Conservation (phyloP, 1,139 yeast genomes). For the Spathaspora sp. region DNA sequence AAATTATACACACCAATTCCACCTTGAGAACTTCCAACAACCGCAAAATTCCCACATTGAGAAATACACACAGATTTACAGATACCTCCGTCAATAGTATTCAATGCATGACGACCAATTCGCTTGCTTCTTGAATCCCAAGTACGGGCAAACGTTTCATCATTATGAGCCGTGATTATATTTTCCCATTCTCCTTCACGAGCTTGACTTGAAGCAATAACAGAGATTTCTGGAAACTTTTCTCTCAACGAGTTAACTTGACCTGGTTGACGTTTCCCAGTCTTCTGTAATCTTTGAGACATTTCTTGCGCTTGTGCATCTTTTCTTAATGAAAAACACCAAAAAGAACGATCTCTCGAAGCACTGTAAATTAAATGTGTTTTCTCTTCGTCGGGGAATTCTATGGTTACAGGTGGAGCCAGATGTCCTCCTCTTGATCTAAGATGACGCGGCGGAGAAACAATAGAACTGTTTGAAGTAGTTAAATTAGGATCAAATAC, state of each 20-base stretch:
- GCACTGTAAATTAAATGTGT: constrained; percentile 87
- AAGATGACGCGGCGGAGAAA: constrained; percentile 87
- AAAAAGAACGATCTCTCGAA: constrained; percentile 80
- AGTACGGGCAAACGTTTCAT: constrained; percentile 80
- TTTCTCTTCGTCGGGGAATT: constrained; percentile 73
- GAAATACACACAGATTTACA: constrained; percentile 82
- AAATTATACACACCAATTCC: constrained; percentile 86
- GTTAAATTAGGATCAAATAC: constrained; percentile 92
- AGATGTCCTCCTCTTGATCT: constrained; percentile 97
- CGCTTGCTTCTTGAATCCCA: constrained; percentile 87
- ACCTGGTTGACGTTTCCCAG: constrained; percentile 62
- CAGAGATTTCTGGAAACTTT: constrained; percentile 75
- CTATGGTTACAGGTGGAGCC: constrained; percentile 78
- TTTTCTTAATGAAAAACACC: constrained; percentile 90
- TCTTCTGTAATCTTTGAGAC: constrained; percentile 70
- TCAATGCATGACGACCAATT: constrained; percentile 70
- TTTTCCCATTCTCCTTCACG: constrained; percentile 96
- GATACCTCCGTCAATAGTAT: constrained; percentile 76
- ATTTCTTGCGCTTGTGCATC: constrained; percentile 96
- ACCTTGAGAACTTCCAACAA: constrained; percentile 90
- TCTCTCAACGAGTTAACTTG: constrained; percentile 49
- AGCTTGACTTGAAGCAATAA: constrained; percentile 72
- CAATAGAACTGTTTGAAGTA: constrained; percentile 60
- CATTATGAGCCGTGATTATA: constrained; percentile 87
- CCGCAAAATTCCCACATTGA: constrained; percentile 92